Evolutionary conservation across 1,284 basidiomycete species (phyloP), one percentile per base, ranked within the genome.

Genomic region (Cutaneotrichosporon sp.): DNA sequence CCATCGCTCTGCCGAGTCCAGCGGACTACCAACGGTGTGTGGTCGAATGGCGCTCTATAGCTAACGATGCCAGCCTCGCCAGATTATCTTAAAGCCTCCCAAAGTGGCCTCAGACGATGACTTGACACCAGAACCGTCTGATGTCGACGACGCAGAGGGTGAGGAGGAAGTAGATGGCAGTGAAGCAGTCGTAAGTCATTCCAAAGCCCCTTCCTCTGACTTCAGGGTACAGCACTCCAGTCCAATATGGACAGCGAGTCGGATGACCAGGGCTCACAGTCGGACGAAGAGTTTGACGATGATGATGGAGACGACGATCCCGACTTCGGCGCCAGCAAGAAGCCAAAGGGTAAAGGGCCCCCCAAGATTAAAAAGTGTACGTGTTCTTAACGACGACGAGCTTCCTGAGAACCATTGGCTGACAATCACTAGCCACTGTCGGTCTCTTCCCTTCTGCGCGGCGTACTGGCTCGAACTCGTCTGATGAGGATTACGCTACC

Each of bases 401-500:
- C n/a, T n/a, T n/a, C n/a, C n/a, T n/a, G n/a, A n/a, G n/a, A n/a
- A n/a, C n/a, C n/a, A n/a, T n/a, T n/a, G n/a, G 5, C 29, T 44
- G 42, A 44, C 29, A 20, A 9, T 19, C 14, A 12, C 22, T 20
- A 44, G 37, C 38, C 11, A 29, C 43, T 14, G 44, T 54, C 11
- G 37, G 44, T 5, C 57, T 52, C 17, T 56, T 55, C 46, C 52
- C 58, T 16, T 41, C 34, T 22, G 49, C 54, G 3, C 62, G 68
- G 10, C 55, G 62, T 1, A 62, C 63, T 16, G 46, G 56, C 4
- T 68, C 67, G 5, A 62, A 54, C 7, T 72, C 71, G 5, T 90
- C 88, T 4, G 89, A 90, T 69, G 91, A 88, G 11, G 89, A 92
- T 65, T 93, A 92, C 67, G 89, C 86, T 32, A 79, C 84, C 29